These are phyloP conservation scores for Saccharomyces pastorianus DNA, from an alignment of 1,139 yeast genomes.

Conservation along the genomic window DNA sequence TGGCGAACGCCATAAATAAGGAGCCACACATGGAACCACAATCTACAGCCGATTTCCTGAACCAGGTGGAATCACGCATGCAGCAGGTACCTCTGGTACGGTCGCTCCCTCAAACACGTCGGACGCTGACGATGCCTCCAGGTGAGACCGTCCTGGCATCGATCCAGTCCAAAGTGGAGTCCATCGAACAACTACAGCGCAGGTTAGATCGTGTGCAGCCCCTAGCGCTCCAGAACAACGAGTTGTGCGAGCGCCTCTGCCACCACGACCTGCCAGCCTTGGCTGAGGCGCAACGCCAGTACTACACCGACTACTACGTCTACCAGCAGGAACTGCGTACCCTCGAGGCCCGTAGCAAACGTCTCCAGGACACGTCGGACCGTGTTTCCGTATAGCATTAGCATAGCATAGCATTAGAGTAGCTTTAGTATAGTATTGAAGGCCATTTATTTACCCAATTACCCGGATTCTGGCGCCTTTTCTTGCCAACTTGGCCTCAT, in stretches of 20 bases:
- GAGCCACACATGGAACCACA: slow-evolving; percentile 1
- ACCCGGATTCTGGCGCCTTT: background rate
- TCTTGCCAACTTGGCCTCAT: background rate
- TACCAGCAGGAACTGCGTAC: slow-evolving; percentile 11
- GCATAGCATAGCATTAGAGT: background rate
- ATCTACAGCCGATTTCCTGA: background rate
- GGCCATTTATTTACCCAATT: background rate
- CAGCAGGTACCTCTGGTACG: background rate
- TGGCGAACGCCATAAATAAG: background rate
- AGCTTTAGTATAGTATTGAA: background rate
- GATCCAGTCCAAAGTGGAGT: slow-evolving; percentile 2
- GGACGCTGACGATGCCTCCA: background rate
- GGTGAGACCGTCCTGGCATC: slow-evolving; percentile 4
- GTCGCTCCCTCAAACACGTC: background rate
- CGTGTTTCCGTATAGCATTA: background rate
- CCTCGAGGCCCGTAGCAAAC: background rate
- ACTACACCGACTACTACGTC: slow-evolving; percentile 18
- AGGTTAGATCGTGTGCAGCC: slow-evolving; percentile 12
- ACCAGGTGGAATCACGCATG: background rate
- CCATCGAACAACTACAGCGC: slow-evolving; percentile 6
- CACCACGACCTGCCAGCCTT: slow-evolving; percentile 12
- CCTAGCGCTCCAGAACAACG: slow-evolving; percentile 8
- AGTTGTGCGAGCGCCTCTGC: slow-evolving; percentile 7
- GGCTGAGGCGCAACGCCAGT: slow-evolving; percentile 12
- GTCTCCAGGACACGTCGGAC: background rate